phyloP scores from a whole-genome alignment of 2,329 filamentous ascomycete species.

The Fusarium beomiforme region DNA sequence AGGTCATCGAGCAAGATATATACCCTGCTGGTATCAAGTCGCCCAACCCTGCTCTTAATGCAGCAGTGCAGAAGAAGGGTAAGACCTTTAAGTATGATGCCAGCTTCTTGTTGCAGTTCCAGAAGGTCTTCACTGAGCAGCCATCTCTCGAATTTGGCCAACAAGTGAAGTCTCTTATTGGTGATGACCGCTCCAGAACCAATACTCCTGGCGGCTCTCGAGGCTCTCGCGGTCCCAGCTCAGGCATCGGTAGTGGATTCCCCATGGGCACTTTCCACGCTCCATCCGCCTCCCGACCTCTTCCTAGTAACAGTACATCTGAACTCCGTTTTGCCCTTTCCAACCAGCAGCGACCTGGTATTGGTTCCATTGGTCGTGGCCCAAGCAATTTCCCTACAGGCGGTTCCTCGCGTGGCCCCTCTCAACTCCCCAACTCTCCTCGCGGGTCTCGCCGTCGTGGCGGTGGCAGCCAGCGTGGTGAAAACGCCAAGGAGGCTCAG shows the following conservation, averaged over 20 bases:
- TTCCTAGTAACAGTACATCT: constrained; percentile 82
- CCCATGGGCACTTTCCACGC: constrained; percentile 78
- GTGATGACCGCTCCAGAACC: constrained; percentile 69
- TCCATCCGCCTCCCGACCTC: constrained; percentile 59
- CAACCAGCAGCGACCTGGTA: constrained; percentile 47
- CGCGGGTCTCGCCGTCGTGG: constrained; percentile 64
- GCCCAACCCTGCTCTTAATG: constrained; percentile 91
- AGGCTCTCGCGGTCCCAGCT: constrained; percentile 18
- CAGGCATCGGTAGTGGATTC: constrained; percentile 50
- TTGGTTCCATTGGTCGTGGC: constrained; percentile 51
- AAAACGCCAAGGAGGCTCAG: constrained; percentile 70
- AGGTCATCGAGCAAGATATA: constrained; percentile 78
- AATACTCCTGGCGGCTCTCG: constrained; percentile 33
- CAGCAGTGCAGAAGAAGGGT: constrained; percentile 79
- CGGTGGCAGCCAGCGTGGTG: constrained; percentile 67
- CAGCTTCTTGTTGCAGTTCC: constrained; percentile 95
- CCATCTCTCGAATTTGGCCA: constrained; percentile 92
- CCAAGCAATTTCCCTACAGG: constrained; percentile 72
- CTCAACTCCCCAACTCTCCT: constrained; percentile 56
- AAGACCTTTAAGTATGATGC: constrained; percentile 94
- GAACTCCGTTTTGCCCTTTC: constrained; percentile 78
- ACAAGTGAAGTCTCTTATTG: constrained; percentile 87
- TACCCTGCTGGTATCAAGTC: constrained; percentile 88
- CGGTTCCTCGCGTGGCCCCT: constrained; percentile 58
- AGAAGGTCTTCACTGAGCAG: constrained; percentile 95